Base-by-base conservation (phyloP, 208 protist species). In the Histomonas meleagridis region DNA sequence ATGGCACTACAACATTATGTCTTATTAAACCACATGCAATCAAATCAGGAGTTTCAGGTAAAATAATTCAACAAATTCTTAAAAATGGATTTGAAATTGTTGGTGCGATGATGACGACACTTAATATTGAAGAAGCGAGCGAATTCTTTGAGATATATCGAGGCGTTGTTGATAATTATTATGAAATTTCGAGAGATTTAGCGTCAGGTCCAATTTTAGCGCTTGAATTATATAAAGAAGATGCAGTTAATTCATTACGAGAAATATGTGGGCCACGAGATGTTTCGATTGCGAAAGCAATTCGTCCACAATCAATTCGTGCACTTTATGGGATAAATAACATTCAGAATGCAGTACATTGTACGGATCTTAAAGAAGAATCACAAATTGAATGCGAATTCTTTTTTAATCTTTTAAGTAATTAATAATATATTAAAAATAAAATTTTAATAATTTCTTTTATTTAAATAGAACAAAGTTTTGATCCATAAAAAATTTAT, bases 281-380 rank as follows among this genome's bases (percentile, higher is more conserved):
- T 48, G 70, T 92, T 43, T 95, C 97, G 43, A 93, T 97, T 21
- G 96, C 96, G 28, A 95, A 96, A 81, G 94, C 95, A 28, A 94
- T 97, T 35, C 96, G 97, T 90, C 97, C 97, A 57, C 94, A 97
- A 90, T 96, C 96, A n/a, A 94, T 98, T 49, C 95, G 97, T 62
- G 96, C 96, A 57, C 95, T 96, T 92, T 97, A 95, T 94, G 97
- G 97, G 65, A 79, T 95, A 32, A 95, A 97, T 93, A 95, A 94
- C 35, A 94, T 96, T 38, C 93, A 95, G 46, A 98, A 97, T 92
- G 96, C 95, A 9, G 95, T 98, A 97, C 86, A 91, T 48, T 91
- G 96, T 93, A 98, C 97, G 43, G 97, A 98, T 93, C 93, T 98
- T 32, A 94, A 96, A 76, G 96, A 97, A 90, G 97, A 98, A 92